Base-by-base conservation (phyloP, 345 rosid genomes). In the Abelmoschus esculentus region DNA sequence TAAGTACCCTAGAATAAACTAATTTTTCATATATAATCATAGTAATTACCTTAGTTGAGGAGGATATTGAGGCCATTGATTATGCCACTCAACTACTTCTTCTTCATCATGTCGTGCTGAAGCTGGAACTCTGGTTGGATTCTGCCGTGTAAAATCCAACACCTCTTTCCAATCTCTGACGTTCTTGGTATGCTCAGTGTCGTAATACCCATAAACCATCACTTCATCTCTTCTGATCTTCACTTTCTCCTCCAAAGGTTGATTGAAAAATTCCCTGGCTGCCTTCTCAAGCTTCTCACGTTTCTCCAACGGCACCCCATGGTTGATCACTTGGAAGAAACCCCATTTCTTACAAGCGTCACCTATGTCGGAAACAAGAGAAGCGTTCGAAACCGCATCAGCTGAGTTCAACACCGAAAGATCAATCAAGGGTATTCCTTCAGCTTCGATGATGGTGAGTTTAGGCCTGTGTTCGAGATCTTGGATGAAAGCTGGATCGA, bases 91-190 rank as follows among this genome's bases (percentile, higher is more conserved):
- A 61, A 84, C 82, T 2, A 83, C 75, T 36, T 83, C 82, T 59
- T 78, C 18, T 22, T 83, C 87, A 72, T 74, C 79, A 32, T 82
- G 85, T 26, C 81, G 86, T 6, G 74, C 40, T 1, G 89, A 82
- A 34, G 95, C 92, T 19, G 98, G 97, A 54, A 83, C 71, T 2
- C 79, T 29, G 4, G 87, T 83, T 2, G 92, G 87, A 34, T 86
- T 96, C 15, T 82, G 73, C 69, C 83, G 79, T 54, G 80, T 61
- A 47, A 83, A 86, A 57, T 93, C 98, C 54, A 90, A 87, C 4
- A 90, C 82, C 65, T 93, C 97, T 76, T 89, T 93, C 98, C 98
- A 93, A 58, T 93, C 97, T 70, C 91, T 81, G 74, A 93, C 89
- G 75, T 90, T 93, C 77, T 93, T 93, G 7, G 98, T 93, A 72